These are phyloP conservation scores for Dalechampia spathulata DNA, from an alignment of 441 rosid species.

Conservation along the genomic window DNA sequence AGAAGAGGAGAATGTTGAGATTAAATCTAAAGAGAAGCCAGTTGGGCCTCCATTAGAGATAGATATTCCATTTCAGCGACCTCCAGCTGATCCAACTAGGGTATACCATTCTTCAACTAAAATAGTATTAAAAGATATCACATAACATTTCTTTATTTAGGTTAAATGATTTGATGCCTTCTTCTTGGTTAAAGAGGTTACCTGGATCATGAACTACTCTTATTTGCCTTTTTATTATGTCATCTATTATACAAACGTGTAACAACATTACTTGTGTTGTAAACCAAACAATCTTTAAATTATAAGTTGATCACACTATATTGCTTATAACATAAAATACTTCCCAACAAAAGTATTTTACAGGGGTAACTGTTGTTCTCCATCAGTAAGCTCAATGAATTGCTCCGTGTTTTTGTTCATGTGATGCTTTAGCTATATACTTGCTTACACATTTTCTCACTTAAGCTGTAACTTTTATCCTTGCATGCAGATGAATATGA, in stretches of 20 bases:
- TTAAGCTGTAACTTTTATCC: conserved; percentile 7
- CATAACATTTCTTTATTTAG: neutral
- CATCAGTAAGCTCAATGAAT: neutral
- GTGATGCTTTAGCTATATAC: neutral
- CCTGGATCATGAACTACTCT: neutral
- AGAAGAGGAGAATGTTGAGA: conserved; percentile 73
- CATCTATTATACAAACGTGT: too few species aligned
- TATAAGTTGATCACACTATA: neutral
- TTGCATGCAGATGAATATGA: conserved; percentile 73
- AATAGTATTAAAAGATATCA: neutral
- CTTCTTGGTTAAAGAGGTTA: neutral
- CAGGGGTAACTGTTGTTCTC: neutral
- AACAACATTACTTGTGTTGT: too few species aligned
- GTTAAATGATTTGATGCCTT: too few species aligned
- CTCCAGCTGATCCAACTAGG: conserved; percentile 79
- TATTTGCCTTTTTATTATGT: neutral
- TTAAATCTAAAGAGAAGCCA: conserved; percentile 76
- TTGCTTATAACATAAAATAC: neutral
- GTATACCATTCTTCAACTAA: conserved; percentile 25
- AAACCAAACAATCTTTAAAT: neutral
- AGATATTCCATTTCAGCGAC: conserved; percentile 70
- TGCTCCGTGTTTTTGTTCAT: neutral
- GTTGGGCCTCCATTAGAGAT: conserved; percentile 87
- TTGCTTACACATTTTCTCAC: conserved; percentile 1
- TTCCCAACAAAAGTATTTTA: neutral